Base-by-base conservation (phyloP, 1,139 yeast genomes). In the Pneumocystis murina region DNA sequence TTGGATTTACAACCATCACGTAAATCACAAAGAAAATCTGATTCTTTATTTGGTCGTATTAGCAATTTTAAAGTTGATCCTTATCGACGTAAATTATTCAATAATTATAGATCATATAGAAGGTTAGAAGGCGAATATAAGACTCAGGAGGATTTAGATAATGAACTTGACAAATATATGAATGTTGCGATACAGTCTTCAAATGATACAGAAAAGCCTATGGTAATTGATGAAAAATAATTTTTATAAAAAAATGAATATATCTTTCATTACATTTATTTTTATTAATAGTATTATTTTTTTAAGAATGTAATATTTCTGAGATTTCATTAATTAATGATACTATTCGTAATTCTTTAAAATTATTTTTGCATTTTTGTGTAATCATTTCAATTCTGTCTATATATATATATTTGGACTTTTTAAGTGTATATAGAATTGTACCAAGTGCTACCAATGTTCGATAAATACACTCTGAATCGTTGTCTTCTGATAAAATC, bases 391-490 rank as follows among this genome's bases (percentile, higher is more conserved):
- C 35, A 24, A 24, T 12, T 6, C 28, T 24, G 14, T 48, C 14
- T 24, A 7, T n/a, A n/a, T 40, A 7, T 17, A 20, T 24, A 5
- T 48, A 12, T 48, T 48, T 24, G 12, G 28, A 24, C 3, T 48
- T 12, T 20, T 30, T 4, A 58, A 40, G 38, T 20, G 64, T 39
- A 14, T 64, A 55, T 10, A 67, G 54, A 4, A 72, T 64, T 2
- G 82, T 82, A 8, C 88, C 89, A 62, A 77, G 75, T 0, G 85
- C 82, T 40, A 84, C 76, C 10, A 79, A 67, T 24, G 82, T 68
- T 66, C 90, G 77, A 72, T 84, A 85, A 0, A 79, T 76, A 1
- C 86, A 79, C 70, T 85, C 90, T n/a, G 79, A 73, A 69, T 69
- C 79, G 16, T 57, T 6, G 7, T 62, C 38, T 10, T 58, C 24